phyloP scores from a whole-genome alignment of 2,329 filamentous ascomycete species.

The Aspergillus arachidicola region DNA sequence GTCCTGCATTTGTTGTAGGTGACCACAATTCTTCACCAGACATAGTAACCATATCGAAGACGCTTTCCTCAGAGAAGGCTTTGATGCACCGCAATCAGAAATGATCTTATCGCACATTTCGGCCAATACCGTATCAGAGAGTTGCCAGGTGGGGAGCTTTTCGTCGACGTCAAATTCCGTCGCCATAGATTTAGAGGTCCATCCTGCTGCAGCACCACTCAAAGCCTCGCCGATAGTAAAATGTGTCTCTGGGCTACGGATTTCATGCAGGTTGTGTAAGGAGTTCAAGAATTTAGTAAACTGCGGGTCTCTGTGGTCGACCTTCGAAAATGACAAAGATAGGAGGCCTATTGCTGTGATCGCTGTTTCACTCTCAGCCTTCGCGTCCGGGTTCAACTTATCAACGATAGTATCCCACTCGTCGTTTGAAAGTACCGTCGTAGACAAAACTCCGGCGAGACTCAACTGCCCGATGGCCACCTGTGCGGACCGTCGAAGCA shows the following conservation, averaged over 20 bases:
- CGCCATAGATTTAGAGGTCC: conserved; percentile 78
- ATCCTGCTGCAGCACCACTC: conserved; percentile 74
- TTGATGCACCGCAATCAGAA: conserved; percentile 76
- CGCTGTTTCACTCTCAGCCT: conserved; percentile 78
- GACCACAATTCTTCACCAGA: conserved; percentile 85
- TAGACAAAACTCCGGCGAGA: conserved; percentile 57
- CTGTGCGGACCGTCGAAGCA: conserved; percentile 60
- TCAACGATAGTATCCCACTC: conserved; percentile 57
- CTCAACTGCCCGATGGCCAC: conserved; percentile 63
- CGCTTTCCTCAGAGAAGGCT: conserved; percentile 86
- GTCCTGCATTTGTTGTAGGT: conserved; percentile 71
- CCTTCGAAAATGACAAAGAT: conserved; percentile 55
- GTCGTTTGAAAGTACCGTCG: conserved; percentile 31
- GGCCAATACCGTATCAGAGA: conserved; percentile 48
- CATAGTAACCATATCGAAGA: conserved; percentile 95
- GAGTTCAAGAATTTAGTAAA: conserved; percentile 61
- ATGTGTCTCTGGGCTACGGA: conserved; percentile 83
- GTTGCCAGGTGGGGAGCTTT: conserved; percentile 42
- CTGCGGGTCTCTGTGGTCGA: conserved; percentile 33
- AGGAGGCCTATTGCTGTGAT: conserved; percentile 80
- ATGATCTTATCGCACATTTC: conserved; percentile 72
- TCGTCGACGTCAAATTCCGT: conserved; percentile 75
- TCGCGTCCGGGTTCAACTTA: conserved; percentile 68
- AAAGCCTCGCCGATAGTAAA: conserved; percentile 90
- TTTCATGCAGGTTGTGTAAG: conserved; percentile 77